Evolutionary conservation across 2,329 filamentous ascomycete species (phyloP).

Genomic region (Diaporthe ampelina): DNA sequence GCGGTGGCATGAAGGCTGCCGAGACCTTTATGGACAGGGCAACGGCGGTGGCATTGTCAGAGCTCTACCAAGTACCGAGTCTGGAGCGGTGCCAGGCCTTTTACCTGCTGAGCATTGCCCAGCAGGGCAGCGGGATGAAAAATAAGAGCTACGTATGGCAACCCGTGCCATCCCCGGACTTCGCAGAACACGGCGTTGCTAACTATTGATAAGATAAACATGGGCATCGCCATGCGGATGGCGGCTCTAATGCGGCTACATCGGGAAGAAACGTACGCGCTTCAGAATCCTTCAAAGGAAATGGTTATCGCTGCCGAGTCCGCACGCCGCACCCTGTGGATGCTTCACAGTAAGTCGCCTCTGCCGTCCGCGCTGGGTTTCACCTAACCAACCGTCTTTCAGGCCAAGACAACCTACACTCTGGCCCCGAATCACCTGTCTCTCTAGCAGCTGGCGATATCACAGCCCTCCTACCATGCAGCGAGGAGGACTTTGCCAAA

Average conservation of each 20-base stretch:
- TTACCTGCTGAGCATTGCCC: conserved; percentile 70
- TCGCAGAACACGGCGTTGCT: conserved; percentile 40
- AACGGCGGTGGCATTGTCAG: conserved; percentile 60
- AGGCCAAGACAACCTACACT: conserved; percentile 70
- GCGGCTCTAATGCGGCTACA: conserved; percentile 68
- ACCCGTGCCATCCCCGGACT: background rate
- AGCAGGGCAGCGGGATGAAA: conserved; percentile 68
- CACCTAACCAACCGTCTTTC: conserved; percentile 18
- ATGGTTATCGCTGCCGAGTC: conserved; percentile 66
- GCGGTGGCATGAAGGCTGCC: conserved; percentile 64
- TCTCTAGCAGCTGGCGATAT: conserved; percentile 67
- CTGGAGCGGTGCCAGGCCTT: conserved; percentile 71
- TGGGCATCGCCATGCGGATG: conserved; percentile 70
- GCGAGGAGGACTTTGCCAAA: conserved; percentile 65
- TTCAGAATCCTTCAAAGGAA: conserved; percentile 58
- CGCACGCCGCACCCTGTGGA: conserved; percentile 71
- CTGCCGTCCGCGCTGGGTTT: background rate
- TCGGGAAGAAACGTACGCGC: conserved; percentile 66
- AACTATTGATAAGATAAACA: conserved; percentile 61
- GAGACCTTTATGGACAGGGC: conserved; percentile 68
- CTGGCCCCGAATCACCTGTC: conserved; percentile 64
- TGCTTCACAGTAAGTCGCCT: conserved; percentile 63
- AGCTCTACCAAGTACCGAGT: conserved; percentile 66
- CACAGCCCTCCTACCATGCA: conserved; percentile 66
- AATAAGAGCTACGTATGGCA: conserved; percentile 66